Percentiles rank a stretch among this genome's conserved stretches.
Conservation (phyloP, 371 early-diverging fungal species). For the Mortierella sp. region DNA sequence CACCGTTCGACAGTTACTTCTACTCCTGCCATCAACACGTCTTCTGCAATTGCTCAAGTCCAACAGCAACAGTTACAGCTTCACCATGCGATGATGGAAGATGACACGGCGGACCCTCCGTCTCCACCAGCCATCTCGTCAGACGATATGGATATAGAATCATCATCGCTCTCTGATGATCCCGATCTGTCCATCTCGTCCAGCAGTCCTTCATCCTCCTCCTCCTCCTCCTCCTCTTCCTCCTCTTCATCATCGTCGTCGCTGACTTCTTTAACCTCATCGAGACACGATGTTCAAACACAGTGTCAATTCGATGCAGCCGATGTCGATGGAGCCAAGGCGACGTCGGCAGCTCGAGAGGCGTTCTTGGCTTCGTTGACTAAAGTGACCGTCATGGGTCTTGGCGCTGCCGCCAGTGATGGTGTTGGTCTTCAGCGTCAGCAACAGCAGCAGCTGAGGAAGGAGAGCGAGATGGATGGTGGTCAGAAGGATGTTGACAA, state of each 20-base stretch:
- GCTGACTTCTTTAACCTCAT: not conserved
- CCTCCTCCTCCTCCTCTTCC: not conserved
- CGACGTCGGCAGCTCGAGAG: not conserved
- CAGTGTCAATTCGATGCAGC: constrained; percentile 9
- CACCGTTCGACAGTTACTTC: not conserved
- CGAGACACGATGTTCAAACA: constrained; percentile 19
- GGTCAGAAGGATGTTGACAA: constrained; percentile 32
- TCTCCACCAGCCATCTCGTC: constrained; percentile 43
- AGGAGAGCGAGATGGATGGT: not conserved
- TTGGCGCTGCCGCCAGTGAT: not conserved
- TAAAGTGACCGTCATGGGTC: not conserved
- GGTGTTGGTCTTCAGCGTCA: not conserved
- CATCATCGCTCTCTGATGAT: constrained; percentile 14
- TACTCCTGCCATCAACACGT: not conserved
- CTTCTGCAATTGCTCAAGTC: not conserved
- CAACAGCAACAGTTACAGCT: constrained; percentile 1
- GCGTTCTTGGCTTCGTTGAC: constrained; percentile 5
- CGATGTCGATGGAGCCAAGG: not conserved
- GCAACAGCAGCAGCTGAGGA: constrained; percentile 11
- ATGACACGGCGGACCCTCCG: constrained; percentile 48
- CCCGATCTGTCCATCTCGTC: not conserved
- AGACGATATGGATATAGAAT: constrained; percentile 47
- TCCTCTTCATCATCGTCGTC: not conserved
- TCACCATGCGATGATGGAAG: constrained; percentile 32
- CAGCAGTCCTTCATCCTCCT: not conserved